Conservation (phyloP, 495 filamentous ascomycete species). For the Xylaria telfairii region DNA sequence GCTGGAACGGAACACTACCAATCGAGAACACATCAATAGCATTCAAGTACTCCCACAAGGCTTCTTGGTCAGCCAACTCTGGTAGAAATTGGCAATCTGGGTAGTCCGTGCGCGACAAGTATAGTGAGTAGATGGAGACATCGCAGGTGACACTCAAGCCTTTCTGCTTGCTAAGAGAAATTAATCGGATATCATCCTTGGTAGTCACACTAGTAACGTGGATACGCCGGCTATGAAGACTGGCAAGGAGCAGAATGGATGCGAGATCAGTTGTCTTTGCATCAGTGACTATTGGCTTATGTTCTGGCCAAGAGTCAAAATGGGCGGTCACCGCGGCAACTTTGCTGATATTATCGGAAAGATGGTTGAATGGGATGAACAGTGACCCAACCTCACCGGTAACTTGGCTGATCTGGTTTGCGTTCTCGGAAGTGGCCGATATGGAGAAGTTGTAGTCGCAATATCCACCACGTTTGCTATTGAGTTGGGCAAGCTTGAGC, state of each 20-base stretch:
- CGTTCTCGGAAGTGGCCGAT: slow-evolving; percentile 77
- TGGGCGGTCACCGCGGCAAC: slow-evolving; percentile 82
- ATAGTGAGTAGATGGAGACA: slow-evolving; percentile 81
- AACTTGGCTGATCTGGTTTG: slow-evolving; percentile 74
- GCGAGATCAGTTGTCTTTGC: slow-evolving; percentile 84
- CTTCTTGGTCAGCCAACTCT: slow-evolving; percentile 72
- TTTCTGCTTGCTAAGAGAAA: slow-evolving; percentile 81
- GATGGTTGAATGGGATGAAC: slow-evolving; percentile 87
- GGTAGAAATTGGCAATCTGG: slow-evolving; percentile 73
- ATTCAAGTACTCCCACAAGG: slow-evolving; percentile 77
- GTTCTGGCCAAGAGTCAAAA: slow-evolving; percentile 79
- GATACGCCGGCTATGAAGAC: slow-evolving; percentile 81
- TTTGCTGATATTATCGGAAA: slow-evolving; percentile 86
- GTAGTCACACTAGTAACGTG: slow-evolving; percentile 84
- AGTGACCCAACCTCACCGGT: slow-evolving; percentile 80
- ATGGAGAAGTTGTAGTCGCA: slow-evolving; percentile 91
- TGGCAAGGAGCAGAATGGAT: slow-evolving; percentile 79
- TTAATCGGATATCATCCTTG: slow-evolving; percentile 81
- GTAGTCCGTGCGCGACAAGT: slow-evolving; percentile 76
- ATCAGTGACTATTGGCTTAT: slow-evolving; percentile 86
- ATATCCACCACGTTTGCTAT: slow-evolving; percentile 67
- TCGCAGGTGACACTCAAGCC: slow-evolving; percentile 86
- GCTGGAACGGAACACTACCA: slow-evolving; percentile 81
- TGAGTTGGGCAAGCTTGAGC: slow-evolving; percentile 77
- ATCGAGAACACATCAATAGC: slow-evolving; percentile 86